These are phyloP conservation scores for Backusella liffmaniae DNA, from an alignment of 192 early-diverging fungal species.

Conservation along the genomic window DNA sequence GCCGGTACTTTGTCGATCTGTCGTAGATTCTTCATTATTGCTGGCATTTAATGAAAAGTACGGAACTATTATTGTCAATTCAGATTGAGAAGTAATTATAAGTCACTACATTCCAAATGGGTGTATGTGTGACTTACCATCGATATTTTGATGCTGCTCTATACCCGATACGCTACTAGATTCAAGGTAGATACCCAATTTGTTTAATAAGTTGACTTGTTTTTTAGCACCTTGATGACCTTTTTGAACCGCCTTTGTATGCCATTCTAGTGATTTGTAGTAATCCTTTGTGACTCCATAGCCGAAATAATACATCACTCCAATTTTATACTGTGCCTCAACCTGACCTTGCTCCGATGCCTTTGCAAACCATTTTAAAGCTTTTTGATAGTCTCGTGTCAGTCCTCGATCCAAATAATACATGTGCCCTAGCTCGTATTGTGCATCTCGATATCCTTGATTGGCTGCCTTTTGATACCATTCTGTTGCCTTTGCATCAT, in stretches of 20 bases:
- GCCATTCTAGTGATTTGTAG: background rate
- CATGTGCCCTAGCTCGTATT: background rate
- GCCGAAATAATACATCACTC: background rate
- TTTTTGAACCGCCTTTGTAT: background rate
- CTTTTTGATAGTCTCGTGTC: constrained; percentile 2
- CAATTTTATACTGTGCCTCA: constrained; percentile 1
- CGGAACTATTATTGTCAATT: background rate
- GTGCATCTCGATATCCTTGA: background rate
- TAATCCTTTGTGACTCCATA: constrained; percentile 1
- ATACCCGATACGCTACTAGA: background rate
- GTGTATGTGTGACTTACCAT: background rate
- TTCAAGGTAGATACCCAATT: constrained; percentile 1
- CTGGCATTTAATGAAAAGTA: background rate
- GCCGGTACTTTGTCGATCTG: background rate
- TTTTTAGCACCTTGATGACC: background rate
- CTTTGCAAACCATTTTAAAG: background rate
- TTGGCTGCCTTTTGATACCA: constrained; percentile 6
- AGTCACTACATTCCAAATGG: background rate
- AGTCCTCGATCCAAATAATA: constrained; percentile 5
- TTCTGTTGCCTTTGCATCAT: constrained; percentile 3
- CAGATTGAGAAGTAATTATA: background rate
- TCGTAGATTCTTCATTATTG: background rate
- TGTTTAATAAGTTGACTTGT: constrained; percentile 2
- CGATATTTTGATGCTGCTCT: background rate
- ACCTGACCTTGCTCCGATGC: constrained; percentile 1